phyloP scores from a whole-genome alignment of 208 protist species.

The Wallacemonas sp. region DNA sequence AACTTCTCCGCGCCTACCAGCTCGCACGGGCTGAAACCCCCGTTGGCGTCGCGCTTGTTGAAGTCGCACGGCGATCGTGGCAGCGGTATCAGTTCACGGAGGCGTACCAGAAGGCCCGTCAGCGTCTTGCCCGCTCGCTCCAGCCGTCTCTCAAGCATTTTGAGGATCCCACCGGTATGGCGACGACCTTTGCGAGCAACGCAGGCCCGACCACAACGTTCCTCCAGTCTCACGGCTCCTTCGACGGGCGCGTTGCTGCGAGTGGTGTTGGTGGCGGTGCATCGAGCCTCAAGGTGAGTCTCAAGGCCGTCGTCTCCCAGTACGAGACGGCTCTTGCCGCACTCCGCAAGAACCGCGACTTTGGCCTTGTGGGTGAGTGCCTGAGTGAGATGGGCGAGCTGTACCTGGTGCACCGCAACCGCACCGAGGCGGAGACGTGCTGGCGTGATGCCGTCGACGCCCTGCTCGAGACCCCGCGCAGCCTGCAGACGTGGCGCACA shows the following conservation, averaged over 20 bases:
- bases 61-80: constrained; percentile 40
- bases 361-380: constrained; percentile 66
- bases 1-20: constrained; percentile 32
- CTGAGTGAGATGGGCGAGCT: constrained; percentile 70
- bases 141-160: constrained; percentile 29
- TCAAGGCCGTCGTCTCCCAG: constrained; percentile 36
- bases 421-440: constrained; percentile 43
- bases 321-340: constrained; percentile 50
- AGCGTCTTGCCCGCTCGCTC: constrained; percentile 33
- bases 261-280: constrained; percentile 5
- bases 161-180: constrained; percentile 5
- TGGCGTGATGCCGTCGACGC: constrained; percentile 78
- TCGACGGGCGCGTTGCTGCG: neutral
- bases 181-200: too few relatives aligned
- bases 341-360: constrained; percentile 51
- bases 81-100: constrained; percentile 44
- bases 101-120: constrained; percentile 27
- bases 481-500: constrained; percentile 51
- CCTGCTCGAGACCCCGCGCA: constrained; percentile 55
- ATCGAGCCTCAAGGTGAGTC: constrained; percentile 9
- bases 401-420: constrained; percentile 40
- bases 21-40: constrained; percentile 40
- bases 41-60: constrained; percentile 38
- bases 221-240: too few relatives aligned
- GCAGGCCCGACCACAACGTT: too few relatives aligned